Conservation (phyloP, 2,329 filamentous ascomycete genomes). For the Cladosporium sp. region DNA sequence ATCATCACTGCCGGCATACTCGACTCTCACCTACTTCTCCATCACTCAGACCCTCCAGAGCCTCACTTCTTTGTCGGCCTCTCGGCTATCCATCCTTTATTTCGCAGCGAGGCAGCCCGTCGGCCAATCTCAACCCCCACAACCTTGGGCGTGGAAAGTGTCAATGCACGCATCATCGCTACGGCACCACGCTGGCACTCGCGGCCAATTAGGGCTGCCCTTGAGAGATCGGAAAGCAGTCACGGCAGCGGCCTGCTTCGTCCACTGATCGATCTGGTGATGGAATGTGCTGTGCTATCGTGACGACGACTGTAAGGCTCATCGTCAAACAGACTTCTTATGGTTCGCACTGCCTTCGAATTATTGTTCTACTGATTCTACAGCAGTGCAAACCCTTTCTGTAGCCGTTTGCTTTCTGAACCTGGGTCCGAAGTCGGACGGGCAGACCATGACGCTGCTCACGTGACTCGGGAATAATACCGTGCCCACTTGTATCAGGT, state of each 20-base stretch:
- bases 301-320: not conserved
- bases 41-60: not conserved
- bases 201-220: not conserved
- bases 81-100: not conserved
- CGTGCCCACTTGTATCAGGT: not conserved
- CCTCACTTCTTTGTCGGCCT: not conserved
- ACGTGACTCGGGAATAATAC: not conserved
- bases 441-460: not conserved
- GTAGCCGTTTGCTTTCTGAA: not conserved
- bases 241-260: not conserved
- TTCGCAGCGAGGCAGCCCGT: not conserved
- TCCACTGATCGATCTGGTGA: not conserved
- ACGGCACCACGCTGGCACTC: not conserved
- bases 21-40: not conserved
- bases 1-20: not conserved
- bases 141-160: not conserved
- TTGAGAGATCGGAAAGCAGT: not conserved
- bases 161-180: constrained; percentile 11
- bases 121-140: constrained; percentile 7
- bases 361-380: not conserved
- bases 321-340: no score
- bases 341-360: no score
- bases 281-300: not conserved
- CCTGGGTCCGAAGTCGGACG: not conserved
- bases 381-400: not conserved